These are phyloP conservation scores for Mucor velutinosus DNA, from an alignment of 371 early-diverging fungal species.

Conservation along the genomic window DNA sequence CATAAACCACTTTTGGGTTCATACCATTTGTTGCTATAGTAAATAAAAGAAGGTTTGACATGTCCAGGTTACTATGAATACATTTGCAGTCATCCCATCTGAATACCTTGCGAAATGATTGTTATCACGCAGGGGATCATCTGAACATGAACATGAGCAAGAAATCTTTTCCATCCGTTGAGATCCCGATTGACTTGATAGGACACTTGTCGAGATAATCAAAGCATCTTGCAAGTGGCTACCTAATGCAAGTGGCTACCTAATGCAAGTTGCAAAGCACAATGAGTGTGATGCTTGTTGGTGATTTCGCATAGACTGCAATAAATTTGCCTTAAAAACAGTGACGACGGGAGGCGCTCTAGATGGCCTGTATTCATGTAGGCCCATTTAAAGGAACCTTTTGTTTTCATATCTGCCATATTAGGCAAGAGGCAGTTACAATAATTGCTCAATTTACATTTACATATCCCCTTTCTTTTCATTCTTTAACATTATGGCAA, in stretches of 20 bases:
- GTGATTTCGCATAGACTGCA: neutral
- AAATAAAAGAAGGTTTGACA: too few relatives aligned
- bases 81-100: neutral
- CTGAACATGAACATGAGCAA: neutral
- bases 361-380: neutral
- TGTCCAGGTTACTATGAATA: too few relatives aligned
- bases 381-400: neutral
- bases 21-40: too few relatives aligned
- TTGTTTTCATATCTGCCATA: neutral
- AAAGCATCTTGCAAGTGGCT: neutral
- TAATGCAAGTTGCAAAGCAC: too few relatives aligned
- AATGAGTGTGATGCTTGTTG: neutral
- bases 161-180: neutral
- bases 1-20: neutral
- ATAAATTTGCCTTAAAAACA: neutral
- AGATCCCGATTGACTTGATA: neutral
- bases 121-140: neutral
- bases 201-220: neutral
- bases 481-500: conserved; percentile 13
- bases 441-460: neutral
- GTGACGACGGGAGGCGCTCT: neutral
- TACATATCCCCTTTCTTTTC: neutral
- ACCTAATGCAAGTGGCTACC: too few relatives aligned
- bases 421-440: neutral
- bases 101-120: neutral